Conservation (phyloP, 2,329 filamentous ascomycete genomes). For the Penicillium sp. region DNA sequence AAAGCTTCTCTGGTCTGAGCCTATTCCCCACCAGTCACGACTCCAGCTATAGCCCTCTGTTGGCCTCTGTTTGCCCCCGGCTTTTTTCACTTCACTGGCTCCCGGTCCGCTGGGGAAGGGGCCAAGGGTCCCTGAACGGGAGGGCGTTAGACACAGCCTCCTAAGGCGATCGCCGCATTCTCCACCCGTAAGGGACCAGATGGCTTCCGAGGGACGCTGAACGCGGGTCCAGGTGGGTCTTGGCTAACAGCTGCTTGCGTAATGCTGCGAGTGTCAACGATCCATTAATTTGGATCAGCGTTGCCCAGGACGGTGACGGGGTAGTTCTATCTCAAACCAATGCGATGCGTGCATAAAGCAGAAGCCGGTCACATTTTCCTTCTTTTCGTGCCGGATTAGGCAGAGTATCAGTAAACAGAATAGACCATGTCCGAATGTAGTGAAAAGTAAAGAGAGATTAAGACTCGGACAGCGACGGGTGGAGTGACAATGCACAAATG, state of each 20-base stretch:
- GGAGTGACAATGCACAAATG: constrained; percentile 1
- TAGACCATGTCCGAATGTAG: background rate
- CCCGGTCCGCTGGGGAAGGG: constrained; percentile 1
- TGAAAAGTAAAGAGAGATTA: constrained; percentile 1
- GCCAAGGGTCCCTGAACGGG: constrained; percentile 8
- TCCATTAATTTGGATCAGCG: constrained; percentile 35
- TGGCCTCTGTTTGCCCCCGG: background rate
- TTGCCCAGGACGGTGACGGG: constrained; percentile 11
- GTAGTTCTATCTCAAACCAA: constrained; percentile 14
- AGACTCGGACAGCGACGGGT: background rate
- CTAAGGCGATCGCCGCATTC: constrained; percentile 34
- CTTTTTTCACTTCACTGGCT: background rate
- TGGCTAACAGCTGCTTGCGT: constrained; percentile 35
- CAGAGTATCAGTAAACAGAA: background rate
- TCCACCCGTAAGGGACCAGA: constrained; percentile 37
- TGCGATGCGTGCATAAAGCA: background rate
- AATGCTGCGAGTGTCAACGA: constrained; percentile 26
- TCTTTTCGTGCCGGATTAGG: background rate
- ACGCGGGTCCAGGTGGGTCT: constrained; percentile 29
- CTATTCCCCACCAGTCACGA: background rate
- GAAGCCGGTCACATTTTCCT: constrained; percentile 3
- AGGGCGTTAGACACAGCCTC: constrained; percentile 30
- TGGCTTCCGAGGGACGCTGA: constrained; percentile 30
- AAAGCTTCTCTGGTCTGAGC: background rate
- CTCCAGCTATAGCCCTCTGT: background rate